Evolutionary conservation across 257 asterid genomes (phyloP), one percentile per base, ranked within the genome.

Genomic region (Ehretia macrophylla): DNA sequence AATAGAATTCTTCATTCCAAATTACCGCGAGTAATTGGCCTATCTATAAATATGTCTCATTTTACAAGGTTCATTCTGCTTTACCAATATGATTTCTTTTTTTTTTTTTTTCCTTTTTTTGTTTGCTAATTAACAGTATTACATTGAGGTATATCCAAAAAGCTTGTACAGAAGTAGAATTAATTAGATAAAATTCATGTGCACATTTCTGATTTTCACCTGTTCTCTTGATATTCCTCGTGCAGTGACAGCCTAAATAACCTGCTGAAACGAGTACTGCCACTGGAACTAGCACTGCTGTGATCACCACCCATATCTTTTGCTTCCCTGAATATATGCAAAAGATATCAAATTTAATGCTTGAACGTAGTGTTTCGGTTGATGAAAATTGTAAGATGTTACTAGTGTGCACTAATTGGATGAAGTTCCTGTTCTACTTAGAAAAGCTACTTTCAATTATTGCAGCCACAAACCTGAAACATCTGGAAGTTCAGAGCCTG

Each of bases 201-300:
- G n/a, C 4, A 9, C 4, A 19, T 21, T 13, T 53, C 18, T 53
- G 58, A 10, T 47, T 22, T 19, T 27, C 44, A 68, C 67, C 79
- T 75, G 60, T 72, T 18, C 39, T 38, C 63, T 70, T 72, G 66
- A 37, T 60, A 52, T 60, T 75, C 59, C 64, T 55, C 18, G 47
- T 63, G 77, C 59, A 70, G 57, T 68, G 63, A 57, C 59, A 75
- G 51, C 77, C 65, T 37, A 76, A 32, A 45, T 49, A 32, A 19
- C 78, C 73, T 47, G 78, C 85, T 14, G 56, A 64, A 55, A 62
- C 42, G 44, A 72, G 57, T 32, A 68, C 64, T 23, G 54, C 64
- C 4, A 58, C 10, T 17, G 85, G 70, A 60, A 68, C 80, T 50
- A 76, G 62, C 51, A 67, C 77, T 20, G 76, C 72, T 8, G 65